Percentiles rank a stretch among this genome's conserved stretches.
Evolutionary conservation across 78 protist genomes (phyloP).

Genomic region (Tieghemostelium lacteum): DNA sequence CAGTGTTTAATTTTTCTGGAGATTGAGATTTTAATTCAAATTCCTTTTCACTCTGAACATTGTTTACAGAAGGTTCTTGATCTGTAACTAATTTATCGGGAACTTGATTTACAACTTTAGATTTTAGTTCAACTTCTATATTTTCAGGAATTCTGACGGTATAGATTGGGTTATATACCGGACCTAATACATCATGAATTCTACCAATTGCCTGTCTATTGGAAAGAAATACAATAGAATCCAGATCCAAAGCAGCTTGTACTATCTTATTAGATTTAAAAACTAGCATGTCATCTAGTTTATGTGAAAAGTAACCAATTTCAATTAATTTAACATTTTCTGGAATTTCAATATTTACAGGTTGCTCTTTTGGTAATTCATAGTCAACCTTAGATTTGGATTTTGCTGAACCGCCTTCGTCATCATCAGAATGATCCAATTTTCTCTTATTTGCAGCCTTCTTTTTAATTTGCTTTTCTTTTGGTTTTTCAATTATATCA

Average conservation of each 20-base stretch:
- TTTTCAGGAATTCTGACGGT: constrained; percentile 52
- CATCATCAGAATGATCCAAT: constrained; percentile 33
- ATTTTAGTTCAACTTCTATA: not conserved
- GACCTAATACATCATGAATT: constrained; percentile 71
- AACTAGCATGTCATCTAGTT: constrained; percentile 50
- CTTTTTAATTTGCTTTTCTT: not conserved
- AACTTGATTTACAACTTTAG: too few species aligned
- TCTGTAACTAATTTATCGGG: too few species aligned
- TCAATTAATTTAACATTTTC: not conserved
- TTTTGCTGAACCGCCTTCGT: not conserved
- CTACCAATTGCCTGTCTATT: constrained; percentile 61
- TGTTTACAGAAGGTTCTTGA: not conserved
- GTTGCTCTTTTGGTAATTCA: constrained; percentile 26
- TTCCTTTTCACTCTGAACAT: not conserved
- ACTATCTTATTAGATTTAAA: constrained; percentile 2
- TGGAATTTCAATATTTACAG: constrained; percentile 16
- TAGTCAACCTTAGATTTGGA: not conserved
- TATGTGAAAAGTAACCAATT: constrained; percentile 6
- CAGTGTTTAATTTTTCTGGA: too few species aligned
- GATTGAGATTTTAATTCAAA: not conserved
- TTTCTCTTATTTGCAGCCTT: constrained; percentile 24
- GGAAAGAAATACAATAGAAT: constrained; percentile 58
- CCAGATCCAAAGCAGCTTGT: constrained; percentile 40
- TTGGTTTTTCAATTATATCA: constrained; percentile 36
- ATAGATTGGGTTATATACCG: constrained; percentile 32